Conservation (phyloP, 2,329 filamentous ascomycete species). For the Scedosporium apiospermum region DNA sequence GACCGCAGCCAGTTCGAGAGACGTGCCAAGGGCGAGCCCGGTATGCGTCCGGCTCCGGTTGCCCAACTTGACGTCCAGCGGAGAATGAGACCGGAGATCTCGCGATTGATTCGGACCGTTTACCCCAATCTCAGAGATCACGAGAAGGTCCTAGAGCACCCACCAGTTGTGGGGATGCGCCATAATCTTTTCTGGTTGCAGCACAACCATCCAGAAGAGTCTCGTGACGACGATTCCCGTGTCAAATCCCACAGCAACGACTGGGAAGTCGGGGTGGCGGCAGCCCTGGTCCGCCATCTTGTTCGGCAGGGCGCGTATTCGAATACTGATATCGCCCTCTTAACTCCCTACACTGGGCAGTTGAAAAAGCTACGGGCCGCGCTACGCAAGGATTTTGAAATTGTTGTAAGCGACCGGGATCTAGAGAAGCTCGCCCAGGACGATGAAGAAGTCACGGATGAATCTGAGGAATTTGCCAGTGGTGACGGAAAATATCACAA, state of each 20-base stretch:
- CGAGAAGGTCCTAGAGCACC: constrained; percentile 34
- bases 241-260: constrained; percentile 41
- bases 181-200: constrained; percentile 57
- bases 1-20: constrained; percentile 56
- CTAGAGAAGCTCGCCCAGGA: constrained; percentile 61
- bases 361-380: constrained; percentile 41
- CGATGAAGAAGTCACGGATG: constrained; percentile 49
- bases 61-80: constrained; percentile 38
- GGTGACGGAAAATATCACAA: constrained; percentile 42
- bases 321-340: constrained; percentile 53
- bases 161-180: constrained; percentile 45
- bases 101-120: constrained; percentile 43
- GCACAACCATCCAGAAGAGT: constrained; percentile 43
- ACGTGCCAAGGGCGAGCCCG: constrained; percentile 16
- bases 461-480: constrained; percentile 40
- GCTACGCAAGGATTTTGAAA: constrained; percentile 17
- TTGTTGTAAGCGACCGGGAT: constrained; percentile 47
- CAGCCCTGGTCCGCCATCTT: constrained; percentile 56
- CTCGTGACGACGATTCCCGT: constrained; percentile 40
- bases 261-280: constrained; percentile 57
- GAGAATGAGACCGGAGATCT: constrained; percentile 61
- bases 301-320: constrained; percentile 58
- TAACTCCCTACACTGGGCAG: constrained; percentile 67
- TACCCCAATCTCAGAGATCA: constrained; percentile 54
- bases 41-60: neutral